Evolutionary conservation across 768 basidiomycete species (phyloP).

Genomic region (Crepidotus variabilis): DNA sequence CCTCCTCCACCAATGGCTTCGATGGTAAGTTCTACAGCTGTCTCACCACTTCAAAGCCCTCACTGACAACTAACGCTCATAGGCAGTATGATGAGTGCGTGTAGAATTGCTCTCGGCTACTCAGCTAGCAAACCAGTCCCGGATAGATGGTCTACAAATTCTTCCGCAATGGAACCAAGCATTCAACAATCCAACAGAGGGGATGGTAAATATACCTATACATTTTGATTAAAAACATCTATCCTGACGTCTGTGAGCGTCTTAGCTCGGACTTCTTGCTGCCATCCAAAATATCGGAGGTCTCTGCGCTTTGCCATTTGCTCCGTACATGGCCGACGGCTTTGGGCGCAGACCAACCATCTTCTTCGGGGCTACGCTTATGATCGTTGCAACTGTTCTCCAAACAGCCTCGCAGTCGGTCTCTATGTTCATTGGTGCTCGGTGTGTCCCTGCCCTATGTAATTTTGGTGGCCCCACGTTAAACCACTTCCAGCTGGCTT

Average conservation of each 20-base stretch:
- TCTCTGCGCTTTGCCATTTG: slow-evolving; percentile 65
- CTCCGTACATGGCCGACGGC: slow-evolving; percentile 69
- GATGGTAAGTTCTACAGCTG: slow-evolving; percentile 47
- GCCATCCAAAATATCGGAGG: slow-evolving; percentile 78
- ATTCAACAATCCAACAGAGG: slow-evolving; percentile 47
- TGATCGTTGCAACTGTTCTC: slow-evolving; percentile 63
- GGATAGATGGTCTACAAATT: slow-evolving; percentile 50
- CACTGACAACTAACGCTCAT: neutral
- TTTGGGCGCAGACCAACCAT: slow-evolving; percentile 68
- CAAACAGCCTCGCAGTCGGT: slow-evolving; percentile 72
- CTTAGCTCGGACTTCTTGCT: slow-evolving; percentile 63
- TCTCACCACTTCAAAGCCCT: neutral
- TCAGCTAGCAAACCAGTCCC: neutral
- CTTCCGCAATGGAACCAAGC: slow-evolving; percentile 51
- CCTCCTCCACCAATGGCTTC: slow-evolving; percentile 73
- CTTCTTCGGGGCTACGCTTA: slow-evolving; percentile 64
- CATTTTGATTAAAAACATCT: slow-evolving; percentile 31
- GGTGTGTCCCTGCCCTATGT: slow-evolving; percentile 30
- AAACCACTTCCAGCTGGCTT: slow-evolving; percentile 34
- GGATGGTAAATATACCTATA: slow-evolving; percentile 23
- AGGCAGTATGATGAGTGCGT: slow-evolving; percentile 57
- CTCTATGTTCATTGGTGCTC: slow-evolving; percentile 79
- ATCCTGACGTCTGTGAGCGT: slow-evolving; percentile 54
- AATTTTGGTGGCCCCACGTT: slow-evolving; percentile 18
- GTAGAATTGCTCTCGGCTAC: neutral